Percentiles rank a stretch among this genome's conserved stretches.
These are phyloP conservation scores for Aspergillus hancockii DNA, from an alignment of 495 filamentous ascomycete species.

Conservation along the genomic window DNA sequence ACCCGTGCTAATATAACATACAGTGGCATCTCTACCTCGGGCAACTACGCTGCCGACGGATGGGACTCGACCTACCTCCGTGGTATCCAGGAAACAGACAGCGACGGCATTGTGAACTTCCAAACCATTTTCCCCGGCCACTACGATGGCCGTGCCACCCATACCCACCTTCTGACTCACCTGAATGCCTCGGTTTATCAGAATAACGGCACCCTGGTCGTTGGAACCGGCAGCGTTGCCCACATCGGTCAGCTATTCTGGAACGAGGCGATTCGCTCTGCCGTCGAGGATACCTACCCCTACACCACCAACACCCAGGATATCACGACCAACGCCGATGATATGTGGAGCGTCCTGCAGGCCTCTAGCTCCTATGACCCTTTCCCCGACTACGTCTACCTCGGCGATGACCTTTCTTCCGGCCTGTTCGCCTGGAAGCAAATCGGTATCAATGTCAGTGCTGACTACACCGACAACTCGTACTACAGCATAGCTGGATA, in stretches of 20 bases:
- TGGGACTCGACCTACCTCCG: conserved; percentile 54
- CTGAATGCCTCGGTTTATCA: conserved; percentile 44
- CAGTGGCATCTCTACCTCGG: conserved; percentile 35
- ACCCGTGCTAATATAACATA: background rate
- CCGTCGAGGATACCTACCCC: conserved; percentile 54
- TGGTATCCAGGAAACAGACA: conserved; percentile 53
- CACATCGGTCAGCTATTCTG: conserved; percentile 61
- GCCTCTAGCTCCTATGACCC: conserved; percentile 35
- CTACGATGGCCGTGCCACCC: conserved; percentile 59
- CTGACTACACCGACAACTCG: conserved; percentile 41
- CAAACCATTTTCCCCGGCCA: conserved; percentile 62
- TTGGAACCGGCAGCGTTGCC: conserved; percentile 34
- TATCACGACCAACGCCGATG: conserved; percentile 49
- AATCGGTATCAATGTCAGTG: conserved; percentile 56
- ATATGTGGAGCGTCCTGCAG: conserved; percentile 37
- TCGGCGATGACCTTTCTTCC: conserved; percentile 47
- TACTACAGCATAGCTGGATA: conserved; percentile 43
- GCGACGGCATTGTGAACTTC: conserved; percentile 57
- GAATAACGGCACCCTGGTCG: conserved; percentile 51
- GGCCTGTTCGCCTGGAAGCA: conserved; percentile 60
- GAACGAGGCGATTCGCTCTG: conserved; percentile 55
- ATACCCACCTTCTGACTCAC: conserved; percentile 57
- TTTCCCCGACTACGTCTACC: conserved; percentile 45
- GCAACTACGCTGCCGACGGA: conserved; percentile 36
- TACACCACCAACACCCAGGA: conserved; percentile 58